These are phyloP conservation scores for Phytophthora constricta DNA, from an alignment of 352 stramenopile genomes.

Conservation along the genomic window DNA sequence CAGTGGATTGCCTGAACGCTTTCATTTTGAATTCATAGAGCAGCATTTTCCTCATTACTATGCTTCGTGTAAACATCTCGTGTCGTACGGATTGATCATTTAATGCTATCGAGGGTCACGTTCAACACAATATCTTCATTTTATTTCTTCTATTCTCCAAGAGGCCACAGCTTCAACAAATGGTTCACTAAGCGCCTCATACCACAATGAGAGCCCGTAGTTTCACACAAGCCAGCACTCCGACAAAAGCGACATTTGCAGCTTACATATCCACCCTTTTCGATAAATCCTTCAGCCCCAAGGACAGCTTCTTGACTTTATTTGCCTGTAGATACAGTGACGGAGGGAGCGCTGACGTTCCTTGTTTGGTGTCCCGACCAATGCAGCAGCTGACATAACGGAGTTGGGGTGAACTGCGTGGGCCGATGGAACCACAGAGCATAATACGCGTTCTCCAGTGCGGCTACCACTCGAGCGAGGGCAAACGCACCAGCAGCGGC, in stretches of 20 bases:
- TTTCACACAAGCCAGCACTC: too few species aligned
- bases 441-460: slow-evolving; percentile 86
- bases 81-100: too few species aligned
- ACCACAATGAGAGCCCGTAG: too few species aligned
- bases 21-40: slow-evolving; percentile 3
- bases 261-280: too few species aligned
- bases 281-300: too few species aligned
- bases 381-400: slow-evolving; percentile 81
- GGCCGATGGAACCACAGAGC: slow-evolving; percentile 76
- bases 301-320: too few species aligned
- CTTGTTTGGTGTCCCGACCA: slow-evolving; percentile 67
- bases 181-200: too few species aligned
- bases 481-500: slow-evolving; percentile 77
- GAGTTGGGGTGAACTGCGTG: slow-evolving; percentile 79
- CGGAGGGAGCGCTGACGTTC: slow-evolving; percentile 15
- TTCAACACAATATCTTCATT: not conserved
- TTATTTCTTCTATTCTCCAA: not conserved
- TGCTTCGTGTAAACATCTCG: too few species aligned
- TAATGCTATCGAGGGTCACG: too few species aligned
- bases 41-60: slow-evolving; percentile 1
- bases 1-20: not conserved
- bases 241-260: too few species aligned
- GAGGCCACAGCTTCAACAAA: too few species aligned
- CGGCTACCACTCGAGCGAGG: slow-evolving; percentile 77
- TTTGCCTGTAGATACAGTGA: slow-evolving; percentile 2